phyloP scores from a whole-genome alignment of 2,329 filamentous ascomycete species.

The Ascocoryne sarcoides region DNA sequence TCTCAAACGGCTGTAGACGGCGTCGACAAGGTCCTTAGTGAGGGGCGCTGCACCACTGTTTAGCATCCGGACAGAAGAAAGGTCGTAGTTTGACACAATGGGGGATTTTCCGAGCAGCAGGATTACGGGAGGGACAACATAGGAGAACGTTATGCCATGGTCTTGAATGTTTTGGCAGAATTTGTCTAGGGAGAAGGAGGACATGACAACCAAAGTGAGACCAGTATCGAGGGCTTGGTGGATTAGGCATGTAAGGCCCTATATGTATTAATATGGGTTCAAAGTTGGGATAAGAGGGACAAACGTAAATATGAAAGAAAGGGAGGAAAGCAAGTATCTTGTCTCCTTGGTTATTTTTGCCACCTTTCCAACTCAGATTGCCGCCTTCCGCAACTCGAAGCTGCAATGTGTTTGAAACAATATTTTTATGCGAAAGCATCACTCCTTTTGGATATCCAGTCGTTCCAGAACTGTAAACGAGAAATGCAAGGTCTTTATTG shows the following conservation, averaged over 20 bases:
- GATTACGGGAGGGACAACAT: constrained; percentile 78
- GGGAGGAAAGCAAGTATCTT: constrained; percentile 71
- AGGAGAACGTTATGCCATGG: constrained; percentile 63
- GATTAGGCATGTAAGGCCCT: constrained; percentile 63
- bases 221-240: constrained; percentile 60
- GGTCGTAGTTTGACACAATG: constrained; percentile 68
- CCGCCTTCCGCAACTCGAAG: constrained; percentile 42
- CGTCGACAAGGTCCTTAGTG: constrained; percentile 69
- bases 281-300: constrained; percentile 19
- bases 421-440: constrained; percentile 74
- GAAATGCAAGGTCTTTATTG: constrained; percentile 66
- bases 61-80: constrained; percentile 71
- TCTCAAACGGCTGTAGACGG: constrained; percentile 63
- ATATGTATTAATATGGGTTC: not conserved
- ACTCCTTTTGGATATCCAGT: constrained; percentile 90
- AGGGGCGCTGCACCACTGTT: constrained; percentile 83
- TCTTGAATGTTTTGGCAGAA: constrained; percentile 72
- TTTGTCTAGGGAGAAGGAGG: constrained; percentile 71
- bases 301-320: constrained; percentile 85
- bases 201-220: constrained; percentile 59
- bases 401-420: constrained; percentile 65
- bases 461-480: constrained; percentile 85
- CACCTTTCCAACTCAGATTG: constrained; percentile 49
- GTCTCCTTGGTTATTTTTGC: constrained; percentile 55
- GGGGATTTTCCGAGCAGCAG: constrained; percentile 75